phyloP scores from a whole-genome alignment of 2,329 filamentous ascomycete species.

The Knoxdaviesia capensis region DNA sequence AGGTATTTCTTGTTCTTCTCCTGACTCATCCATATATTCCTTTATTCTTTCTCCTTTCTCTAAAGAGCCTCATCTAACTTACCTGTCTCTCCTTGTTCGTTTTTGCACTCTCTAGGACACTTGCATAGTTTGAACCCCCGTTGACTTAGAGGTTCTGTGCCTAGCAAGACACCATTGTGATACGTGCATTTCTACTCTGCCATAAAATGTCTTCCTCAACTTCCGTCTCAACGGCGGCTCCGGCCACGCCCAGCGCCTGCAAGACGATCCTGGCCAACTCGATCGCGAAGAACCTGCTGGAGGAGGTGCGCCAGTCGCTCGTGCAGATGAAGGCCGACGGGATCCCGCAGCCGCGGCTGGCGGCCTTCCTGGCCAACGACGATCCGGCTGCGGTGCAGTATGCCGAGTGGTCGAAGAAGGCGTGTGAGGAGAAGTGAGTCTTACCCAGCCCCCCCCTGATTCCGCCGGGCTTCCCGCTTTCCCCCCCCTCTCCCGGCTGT shows the following conservation, averaged over 20 bases:
- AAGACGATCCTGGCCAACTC: conserved; percentile 82
- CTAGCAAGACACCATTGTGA: background rate
- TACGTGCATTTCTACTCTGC: background rate
- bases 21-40: background rate
- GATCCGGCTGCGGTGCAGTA: conserved; percentile 87
- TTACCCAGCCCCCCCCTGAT: background rate
- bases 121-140: background rate
- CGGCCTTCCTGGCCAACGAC: conserved; percentile 79
- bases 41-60: background rate
- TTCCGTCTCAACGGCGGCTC: background rate
- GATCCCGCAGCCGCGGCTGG: conserved; percentile 47
- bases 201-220: background rate
- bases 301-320: conserved; percentile 59
- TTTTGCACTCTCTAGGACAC: background rate
- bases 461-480: no score
- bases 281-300: conserved; percentile 64
- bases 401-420: conserved; percentile 94
- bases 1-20: background rate
- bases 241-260: conserved; percentile 31
- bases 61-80: background rate
- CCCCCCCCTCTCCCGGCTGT: no score
- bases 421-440: conserved; percentile 82
- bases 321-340: conserved; percentile 42
- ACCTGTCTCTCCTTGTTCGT: background rate
- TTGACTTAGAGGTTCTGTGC: background rate